Percentiles rank a stretch among this genome's conserved stretches.
phyloP scores from a whole-genome alignment of 2,329 filamentous ascomycete species.

The Myriangium duriaei region DNA sequence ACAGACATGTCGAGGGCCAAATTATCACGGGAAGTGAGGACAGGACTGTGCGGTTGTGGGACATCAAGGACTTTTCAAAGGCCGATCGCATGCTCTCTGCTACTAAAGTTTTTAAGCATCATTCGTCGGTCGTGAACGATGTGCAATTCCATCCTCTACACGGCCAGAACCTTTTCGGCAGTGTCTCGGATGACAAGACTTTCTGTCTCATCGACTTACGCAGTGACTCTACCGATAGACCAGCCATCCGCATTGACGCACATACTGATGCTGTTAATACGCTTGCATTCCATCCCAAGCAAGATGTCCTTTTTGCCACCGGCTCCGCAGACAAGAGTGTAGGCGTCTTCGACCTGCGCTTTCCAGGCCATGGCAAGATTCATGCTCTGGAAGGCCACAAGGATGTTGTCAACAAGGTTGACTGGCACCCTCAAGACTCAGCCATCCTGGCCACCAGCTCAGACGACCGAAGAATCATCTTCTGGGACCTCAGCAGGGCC shows the following conservation, averaged over 20 bases:
- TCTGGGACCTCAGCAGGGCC: slow-evolving; percentile 88
- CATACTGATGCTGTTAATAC: slow-evolving; percentile 91
- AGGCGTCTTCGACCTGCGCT: slow-evolving; percentile 82
- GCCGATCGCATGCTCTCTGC: slow-evolving; percentile 59
- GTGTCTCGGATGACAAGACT: slow-evolving; percentile 88
- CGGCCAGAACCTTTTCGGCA: slow-evolving; percentile 66
- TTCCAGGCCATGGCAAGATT: slow-evolving; percentile 58
- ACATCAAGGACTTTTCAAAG: slow-evolving; percentile 61
- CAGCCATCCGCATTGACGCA: slow-evolving; percentile 52
- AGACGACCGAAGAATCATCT: slow-evolving; percentile 85
- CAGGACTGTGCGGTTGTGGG: slow-evolving; percentile 84
- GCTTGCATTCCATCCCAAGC: slow-evolving; percentile 84
- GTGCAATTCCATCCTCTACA: slow-evolving; percentile 89
- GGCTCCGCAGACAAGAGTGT: slow-evolving; percentile 93
- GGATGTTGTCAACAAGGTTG: slow-evolving; percentile 79
- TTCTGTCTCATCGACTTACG: slow-evolving; percentile 87
- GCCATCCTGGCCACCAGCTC: slow-evolving; percentile 81
- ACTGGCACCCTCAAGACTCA: slow-evolving; percentile 88
- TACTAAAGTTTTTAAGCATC: slow-evolving; percentile 68
- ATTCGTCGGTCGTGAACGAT: slow-evolving; percentile 87
- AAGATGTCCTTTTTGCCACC: slow-evolving; percentile 82
- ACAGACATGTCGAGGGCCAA: slow-evolving; percentile 65
- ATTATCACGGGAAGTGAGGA: slow-evolving; percentile 89
- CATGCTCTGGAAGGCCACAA: slow-evolving; percentile 82
- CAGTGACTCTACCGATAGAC: slow-evolving; percentile 39